Conservation (phyloP, 2,329 filamentous ascomycete species). For the Aspergillus viridinutans region DNA sequence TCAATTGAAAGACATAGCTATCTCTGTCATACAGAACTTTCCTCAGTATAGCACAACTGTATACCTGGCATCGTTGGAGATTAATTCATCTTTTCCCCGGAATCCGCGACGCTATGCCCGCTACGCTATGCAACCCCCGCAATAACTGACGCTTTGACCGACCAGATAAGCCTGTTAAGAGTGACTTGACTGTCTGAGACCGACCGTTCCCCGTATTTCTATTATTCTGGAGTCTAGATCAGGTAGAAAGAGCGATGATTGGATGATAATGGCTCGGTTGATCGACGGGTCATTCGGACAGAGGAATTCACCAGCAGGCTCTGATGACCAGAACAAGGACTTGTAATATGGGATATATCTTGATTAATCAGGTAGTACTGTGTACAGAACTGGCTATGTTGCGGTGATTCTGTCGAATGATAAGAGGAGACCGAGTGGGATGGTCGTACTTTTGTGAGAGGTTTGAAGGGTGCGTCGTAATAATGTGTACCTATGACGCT, state of each 20-base stretch:
- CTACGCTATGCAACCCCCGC: background rate
- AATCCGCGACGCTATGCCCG: too few species aligned
- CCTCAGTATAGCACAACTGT: background rate
- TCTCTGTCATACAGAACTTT: background rate
- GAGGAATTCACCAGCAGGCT: background rate
- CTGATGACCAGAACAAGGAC: too few species aligned
- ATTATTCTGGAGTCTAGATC: background rate
- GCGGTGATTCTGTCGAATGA: background rate
- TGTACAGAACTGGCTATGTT: background rate
- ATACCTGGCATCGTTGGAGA: background rate
- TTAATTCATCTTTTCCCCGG: too few species aligned
- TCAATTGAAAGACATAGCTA: background rate
- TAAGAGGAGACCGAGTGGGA: background rate
- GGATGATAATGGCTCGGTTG: background rate
- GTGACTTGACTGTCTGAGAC: background rate
- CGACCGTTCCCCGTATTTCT: background rate
- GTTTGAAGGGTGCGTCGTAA: too few species aligned
- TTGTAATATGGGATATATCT: background rate
- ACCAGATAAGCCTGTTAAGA: background rate
- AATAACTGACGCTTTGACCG: background rate
- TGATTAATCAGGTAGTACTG: background rate
- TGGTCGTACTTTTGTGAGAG: background rate
- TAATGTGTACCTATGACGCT: background rate
- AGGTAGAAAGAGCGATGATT: background rate
- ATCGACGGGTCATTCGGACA: background rate